phyloP scores from a whole-genome alignment of 352 stramenopile genomes.

The Hyaloperonospora arabidopsidis region DNA sequence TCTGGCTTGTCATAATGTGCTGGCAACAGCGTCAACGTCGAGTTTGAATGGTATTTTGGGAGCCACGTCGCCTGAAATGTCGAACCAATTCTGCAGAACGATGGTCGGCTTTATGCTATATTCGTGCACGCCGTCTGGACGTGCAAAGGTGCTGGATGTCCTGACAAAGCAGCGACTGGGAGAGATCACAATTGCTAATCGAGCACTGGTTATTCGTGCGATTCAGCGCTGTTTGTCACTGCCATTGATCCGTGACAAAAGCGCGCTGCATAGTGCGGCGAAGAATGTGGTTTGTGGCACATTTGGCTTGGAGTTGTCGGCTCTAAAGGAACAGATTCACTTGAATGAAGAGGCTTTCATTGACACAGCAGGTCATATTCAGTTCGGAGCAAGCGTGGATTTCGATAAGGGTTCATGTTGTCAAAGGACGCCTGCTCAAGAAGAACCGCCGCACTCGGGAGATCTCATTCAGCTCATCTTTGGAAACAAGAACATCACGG shows the following conservation, averaged over 20 bases:
- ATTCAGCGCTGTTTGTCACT: slow-evolving; percentile 75
- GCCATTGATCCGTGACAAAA: slow-evolving; percentile 59
- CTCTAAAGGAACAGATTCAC: slow-evolving; percentile 78
- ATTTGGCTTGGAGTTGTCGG: slow-evolving; percentile 55
- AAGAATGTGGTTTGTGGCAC: slow-evolving; percentile 68
- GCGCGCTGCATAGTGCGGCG: slow-evolving; percentile 51
- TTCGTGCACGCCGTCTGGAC: slow-evolving; percentile 48
- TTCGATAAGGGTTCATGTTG: slow-evolving; percentile 10
- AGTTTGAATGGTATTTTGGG: slow-evolving; percentile 75
- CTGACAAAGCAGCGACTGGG: slow-evolving; percentile 52
- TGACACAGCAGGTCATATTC: slow-evolving; percentile 24
- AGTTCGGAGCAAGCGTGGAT: slow-evolving; percentile 17
- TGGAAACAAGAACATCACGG: slow-evolving; percentile 67
- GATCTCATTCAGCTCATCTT: slow-evolving; percentile 76
- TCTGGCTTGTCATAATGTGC: slow-evolving; percentile 69
- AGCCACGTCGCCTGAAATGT: slow-evolving; percentile 65
- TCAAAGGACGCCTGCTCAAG: slow-evolving; percentile 10
- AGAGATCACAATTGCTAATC: slow-evolving; percentile 72
- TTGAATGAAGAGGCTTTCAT: slow-evolving; percentile 46
- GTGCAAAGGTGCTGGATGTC: slow-evolving; percentile 67
- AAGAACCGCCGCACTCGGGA: slow-evolving; percentile 52
- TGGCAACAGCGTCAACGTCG: slow-evolving; percentile 40
- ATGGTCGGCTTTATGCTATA: slow-evolving; percentile 85
- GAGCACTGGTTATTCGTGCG: slow-evolving; percentile 63
- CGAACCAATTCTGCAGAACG: slow-evolving; percentile 66